Conservation (phyloP, 1,139 yeast genomes). For the Hansenula lynferdii region DNA sequence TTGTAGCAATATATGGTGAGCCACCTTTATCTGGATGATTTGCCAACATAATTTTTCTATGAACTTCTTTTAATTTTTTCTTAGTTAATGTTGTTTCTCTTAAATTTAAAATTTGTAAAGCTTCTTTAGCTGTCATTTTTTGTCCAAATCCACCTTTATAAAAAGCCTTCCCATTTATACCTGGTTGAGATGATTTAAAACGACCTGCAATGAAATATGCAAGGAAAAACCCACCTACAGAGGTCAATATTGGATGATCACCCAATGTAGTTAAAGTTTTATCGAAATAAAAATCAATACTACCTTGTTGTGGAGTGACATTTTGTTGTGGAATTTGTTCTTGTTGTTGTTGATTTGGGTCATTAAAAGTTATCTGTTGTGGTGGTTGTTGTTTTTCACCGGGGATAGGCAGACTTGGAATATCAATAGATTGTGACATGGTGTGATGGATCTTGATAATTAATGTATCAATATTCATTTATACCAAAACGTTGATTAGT, state of each 20-base stretch:
- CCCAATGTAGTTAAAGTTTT: slow-evolving; percentile 58
- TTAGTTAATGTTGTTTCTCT: slow-evolving; percentile 75
- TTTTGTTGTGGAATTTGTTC: slow-evolving; percentile 30
- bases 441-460: too few species aligned
- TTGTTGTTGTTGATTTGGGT: slow-evolving; percentile 12
- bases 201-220: slow-evolving; percentile 66
- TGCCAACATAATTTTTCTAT: slow-evolving; percentile 86
- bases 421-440: slow-evolving; percentile 42
- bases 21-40: slow-evolving; percentile 99
- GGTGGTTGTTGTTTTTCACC: slow-evolving; percentile 35
- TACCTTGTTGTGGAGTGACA: slow-evolving; percentile 26
- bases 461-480: too few species aligned
- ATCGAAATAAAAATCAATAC: slow-evolving; percentile 65
- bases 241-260: slow-evolving; percentile 72
- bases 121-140: slow-evolving; percentile 89
- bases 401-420: slow-evolving; percentile 57
- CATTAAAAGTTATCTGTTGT: slow-evolving; percentile 19
- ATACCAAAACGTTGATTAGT: too few species aligned
- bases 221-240: slow-evolving; percentile 62
- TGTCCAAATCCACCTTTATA: slow-evolving; percentile 84
- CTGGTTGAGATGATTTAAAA: slow-evolving; percentile 62
- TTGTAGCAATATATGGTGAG: slow-evolving; percentile 90
- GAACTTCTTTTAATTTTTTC: slow-evolving; percentile 83
- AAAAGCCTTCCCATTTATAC: slow-evolving; percentile 67
- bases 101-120: slow-evolving; percentile 79